Percentiles rank a stretch among this genome's conserved stretches.
These are phyloP conservation scores for Sanghuangporus baumii DNA, from an alignment of 1,284 basidiomycete genomes.

Conservation along the genomic window DNA sequence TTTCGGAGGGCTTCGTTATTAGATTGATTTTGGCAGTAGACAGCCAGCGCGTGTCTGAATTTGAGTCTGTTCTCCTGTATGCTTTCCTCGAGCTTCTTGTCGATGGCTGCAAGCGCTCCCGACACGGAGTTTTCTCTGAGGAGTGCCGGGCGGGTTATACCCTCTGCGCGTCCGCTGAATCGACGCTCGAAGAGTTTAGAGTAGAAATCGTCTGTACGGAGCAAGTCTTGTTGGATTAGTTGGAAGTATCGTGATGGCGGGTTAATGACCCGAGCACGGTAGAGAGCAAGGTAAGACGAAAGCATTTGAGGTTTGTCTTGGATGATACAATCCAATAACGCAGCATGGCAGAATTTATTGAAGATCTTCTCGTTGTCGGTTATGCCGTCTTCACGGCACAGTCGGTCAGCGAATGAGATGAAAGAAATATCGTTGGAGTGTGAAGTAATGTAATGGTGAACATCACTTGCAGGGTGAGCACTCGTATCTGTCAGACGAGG, in stretches of 20 bases:
- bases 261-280: slow-evolving; percentile 55
- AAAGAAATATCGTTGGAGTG: slow-evolving; percentile 77
- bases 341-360: slow-evolving; percentile 71
- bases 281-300: slow-evolving; percentile 68
- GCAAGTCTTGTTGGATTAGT: slow-evolving; percentile 61
- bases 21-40: slow-evolving; percentile 40
- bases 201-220: slow-evolving; percentile 70
- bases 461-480: slow-evolving; percentile 60
- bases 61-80: neutral
- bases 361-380: slow-evolving; percentile 55
- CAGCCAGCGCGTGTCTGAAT: slow-evolving; percentile 42
- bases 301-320: slow-evolving; percentile 83
- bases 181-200: slow-evolving; percentile 62
- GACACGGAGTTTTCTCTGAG: slow-evolving; percentile 64
- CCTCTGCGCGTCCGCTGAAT: slow-evolving; percentile 61
- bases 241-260: slow-evolving; percentile 55
- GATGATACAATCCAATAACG: slow-evolving; percentile 81
- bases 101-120: slow-evolving; percentile 55
- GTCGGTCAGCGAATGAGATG: slow-evolving; percentile 70
- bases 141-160: slow-evolving; percentile 57
- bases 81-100: slow-evolving; percentile 36
- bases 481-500: slow-evolving; percentile 66
- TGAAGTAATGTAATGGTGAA: slow-evolving; percentile 79
- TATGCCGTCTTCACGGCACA: slow-evolving; percentile 56
- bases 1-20: slow-evolving; percentile 17